These are phyloP conservation scores for Cenchrus fungigraminus DNA, from an alignment of 176 grass and related monocot species.

Conservation along the genomic window DNA sequence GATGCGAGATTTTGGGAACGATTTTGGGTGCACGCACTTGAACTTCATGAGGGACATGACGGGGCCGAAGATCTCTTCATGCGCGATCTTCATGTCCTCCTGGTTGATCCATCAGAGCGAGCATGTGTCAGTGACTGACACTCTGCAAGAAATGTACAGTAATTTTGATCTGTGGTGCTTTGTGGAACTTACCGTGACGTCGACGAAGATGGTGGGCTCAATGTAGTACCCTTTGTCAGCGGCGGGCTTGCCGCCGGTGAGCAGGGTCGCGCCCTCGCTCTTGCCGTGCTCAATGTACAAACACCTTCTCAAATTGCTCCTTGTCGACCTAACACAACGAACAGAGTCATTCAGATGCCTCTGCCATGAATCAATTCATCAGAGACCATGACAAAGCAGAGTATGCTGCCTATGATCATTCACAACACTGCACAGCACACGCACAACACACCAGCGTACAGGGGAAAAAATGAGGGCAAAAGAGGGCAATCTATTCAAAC, in stretches of 20 bases:
- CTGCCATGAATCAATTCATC: neutral
- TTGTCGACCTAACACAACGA: constrained; percentile 61
- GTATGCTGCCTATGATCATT: neutral
- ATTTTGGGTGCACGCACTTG: constrained; percentile 47
- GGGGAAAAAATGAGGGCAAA: too few species aligned
- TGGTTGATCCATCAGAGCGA: constrained; percentile 21
- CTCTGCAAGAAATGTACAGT: too few species aligned
- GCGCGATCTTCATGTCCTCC: constrained; percentile 86
- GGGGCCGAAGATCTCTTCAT: constrained; percentile 91
- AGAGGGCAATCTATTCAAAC: too few species aligned
- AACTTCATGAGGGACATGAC: constrained; percentile 96
- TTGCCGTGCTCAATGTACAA: constrained; percentile 41
- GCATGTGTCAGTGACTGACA: neutral
- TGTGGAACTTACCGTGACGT: too few species aligned
- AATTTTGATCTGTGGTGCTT: too few species aligned
- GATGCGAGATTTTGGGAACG: too few species aligned
- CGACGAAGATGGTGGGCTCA: too few species aligned
- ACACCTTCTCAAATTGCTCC: constrained; percentile 78
- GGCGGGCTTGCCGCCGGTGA: too few species aligned
- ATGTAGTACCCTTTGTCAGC: too few species aligned
- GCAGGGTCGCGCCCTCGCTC: too few species aligned
- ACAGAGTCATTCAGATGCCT: neutral
- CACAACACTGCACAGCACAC: too few species aligned
- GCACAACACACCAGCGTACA: too few species aligned
- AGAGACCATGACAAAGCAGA: neutral